phyloP scores from a whole-genome alignment of 1,284 basidiomycete species.

The Fomitopsis betulina region DNA sequence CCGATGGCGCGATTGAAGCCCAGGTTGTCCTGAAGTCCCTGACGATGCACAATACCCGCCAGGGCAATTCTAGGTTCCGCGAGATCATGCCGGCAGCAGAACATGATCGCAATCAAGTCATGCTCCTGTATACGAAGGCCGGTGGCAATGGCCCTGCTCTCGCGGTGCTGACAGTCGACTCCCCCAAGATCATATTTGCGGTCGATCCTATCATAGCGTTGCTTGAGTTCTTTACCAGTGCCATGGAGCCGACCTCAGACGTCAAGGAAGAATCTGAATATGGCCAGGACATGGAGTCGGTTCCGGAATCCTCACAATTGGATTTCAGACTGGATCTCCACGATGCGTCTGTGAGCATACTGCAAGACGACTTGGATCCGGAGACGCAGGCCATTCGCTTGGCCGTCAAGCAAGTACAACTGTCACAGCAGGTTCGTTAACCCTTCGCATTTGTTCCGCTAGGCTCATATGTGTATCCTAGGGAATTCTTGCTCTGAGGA shows the following conservation, averaged over 20 bases:
- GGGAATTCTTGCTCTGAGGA: constrained; percentile 80
- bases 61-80: constrained; percentile 82
- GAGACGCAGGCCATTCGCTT: constrained; percentile 89
- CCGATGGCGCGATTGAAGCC: constrained; percentile 81
- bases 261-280: constrained; percentile 16
- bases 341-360: constrained; percentile 85
- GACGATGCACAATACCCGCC: constrained; percentile 86
- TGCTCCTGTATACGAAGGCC: constrained; percentile 85
- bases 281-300: constrained; percentile 18
- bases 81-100: constrained; percentile 93
- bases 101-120: constrained; percentile 92
- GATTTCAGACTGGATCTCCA: constrained; percentile 88
- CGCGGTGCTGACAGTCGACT: constrained; percentile 88
- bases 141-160: constrained; percentile 61
- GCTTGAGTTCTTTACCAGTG: constrained; percentile 79
- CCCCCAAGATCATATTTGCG: constrained; percentile 91
- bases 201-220: constrained; percentile 91
- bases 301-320: constrained; percentile 28
- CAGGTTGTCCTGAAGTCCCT: constrained; percentile 89
- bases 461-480: constrained; percentile 25
- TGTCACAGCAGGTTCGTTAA: constrained; percentile 80
- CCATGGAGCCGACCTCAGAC: constrained; percentile 37
- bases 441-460: background rate
- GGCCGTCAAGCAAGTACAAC: constrained; percentile 78
- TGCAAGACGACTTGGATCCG: constrained; percentile 80